Base-by-base conservation (phyloP, 164 flowering plant genomes). In the Magnolia kwangsiensis region DNA sequence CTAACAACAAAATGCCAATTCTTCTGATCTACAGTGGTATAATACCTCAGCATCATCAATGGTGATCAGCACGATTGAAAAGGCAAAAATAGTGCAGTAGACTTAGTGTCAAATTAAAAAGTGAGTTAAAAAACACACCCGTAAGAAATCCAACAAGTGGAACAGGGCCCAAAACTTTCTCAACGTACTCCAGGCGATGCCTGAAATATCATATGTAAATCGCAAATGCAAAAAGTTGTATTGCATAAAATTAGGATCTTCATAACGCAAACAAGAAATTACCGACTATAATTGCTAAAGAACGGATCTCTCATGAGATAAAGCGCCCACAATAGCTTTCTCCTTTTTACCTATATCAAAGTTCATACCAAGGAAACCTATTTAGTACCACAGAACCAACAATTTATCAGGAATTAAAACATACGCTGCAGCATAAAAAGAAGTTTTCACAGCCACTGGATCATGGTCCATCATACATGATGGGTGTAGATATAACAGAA, bases 271-370 rank as follows among this genome's bases (percentile, higher is more conserved):
- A 18, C 37, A 73, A 11, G 55, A 0, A 20, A 63, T 14, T 86
- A 96, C 99, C 97, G 83, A 55, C 96, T 91, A 73, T 96, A 87
- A 77, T 87, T 90, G 87, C 85, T 77, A 75, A 94, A 96, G 83
- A 94, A 96, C 63, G 99, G 99, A 87, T 96, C 99, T 85, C 99
- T 87, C 99, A 96, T 91, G 73, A 96, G 84, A 83, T 96, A 96
- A 77, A 94, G 88, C 65, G 93, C 98, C 96, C 91, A 92, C 71
- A 94, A 77, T 72, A 96, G 67, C 86, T 90, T 94, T 82, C 99
- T 81, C 78, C 99, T 90, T 79, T 77, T 91, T 4, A 92, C 63
- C 99, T 96, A 84, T 63, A 82, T 63, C 74, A 82, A 71, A 37
- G 67, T 29, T 20, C 67, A 83, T 23, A 77, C 20, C 61, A 55